These are phyloP conservation scores for Sphaerulina vaccinii DNA, from an alignment of 2,329 filamentous ascomycete species.

Conservation along the genomic window DNA sequence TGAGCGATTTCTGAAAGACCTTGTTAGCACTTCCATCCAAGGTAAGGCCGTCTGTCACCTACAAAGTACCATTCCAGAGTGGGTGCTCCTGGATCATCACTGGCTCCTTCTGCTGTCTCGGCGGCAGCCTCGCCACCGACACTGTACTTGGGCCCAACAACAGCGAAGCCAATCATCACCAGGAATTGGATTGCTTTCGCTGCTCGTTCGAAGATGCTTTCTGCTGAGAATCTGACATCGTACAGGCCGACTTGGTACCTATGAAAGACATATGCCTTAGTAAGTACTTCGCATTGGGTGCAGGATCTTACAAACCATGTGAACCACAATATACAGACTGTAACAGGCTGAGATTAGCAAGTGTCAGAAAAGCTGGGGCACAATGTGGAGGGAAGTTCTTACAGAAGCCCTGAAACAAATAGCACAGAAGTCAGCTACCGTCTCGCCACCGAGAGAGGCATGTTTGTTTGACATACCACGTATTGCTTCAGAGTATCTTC, in stretches of 20 bases:
- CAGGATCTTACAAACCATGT: constrained; percentile 51
- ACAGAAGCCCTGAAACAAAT: not conserved
- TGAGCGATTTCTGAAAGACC: constrained; percentile 28
- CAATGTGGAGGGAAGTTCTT: not conserved
- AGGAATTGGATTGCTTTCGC: constrained; percentile 61
- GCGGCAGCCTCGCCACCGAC: constrained; percentile 36
- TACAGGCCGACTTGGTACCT: constrained; percentile 59
- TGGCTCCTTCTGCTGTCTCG: constrained; percentile 34
- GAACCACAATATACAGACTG: constrained; percentile 54
- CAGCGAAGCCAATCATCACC: constrained; percentile 64
- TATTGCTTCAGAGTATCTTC: constrained; percentile 44
- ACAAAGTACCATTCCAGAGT: constrained; percentile 38
- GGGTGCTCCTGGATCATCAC: constrained; percentile 38
- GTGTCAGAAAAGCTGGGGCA: not conserved
- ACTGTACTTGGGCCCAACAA: constrained; percentile 51
- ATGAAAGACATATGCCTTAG: constrained; percentile 61
- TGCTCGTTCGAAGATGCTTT: constrained; percentile 62
- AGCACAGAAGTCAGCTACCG: not conserved
- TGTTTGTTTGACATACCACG: constrained; percentile 44
- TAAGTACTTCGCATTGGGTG: constrained; percentile 21
- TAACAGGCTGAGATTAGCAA: not conserved
- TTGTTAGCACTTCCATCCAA: not conserved
- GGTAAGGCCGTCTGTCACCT: not conserved
- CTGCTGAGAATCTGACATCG: constrained; percentile 64
- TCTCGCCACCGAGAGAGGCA: not conserved